Percentiles rank a stretch among this genome's conserved stretches.
Evolutionary conservation across 768 basidiomycete genomes (phyloP).

Genomic region (Podaxis rugospora): DNA sequence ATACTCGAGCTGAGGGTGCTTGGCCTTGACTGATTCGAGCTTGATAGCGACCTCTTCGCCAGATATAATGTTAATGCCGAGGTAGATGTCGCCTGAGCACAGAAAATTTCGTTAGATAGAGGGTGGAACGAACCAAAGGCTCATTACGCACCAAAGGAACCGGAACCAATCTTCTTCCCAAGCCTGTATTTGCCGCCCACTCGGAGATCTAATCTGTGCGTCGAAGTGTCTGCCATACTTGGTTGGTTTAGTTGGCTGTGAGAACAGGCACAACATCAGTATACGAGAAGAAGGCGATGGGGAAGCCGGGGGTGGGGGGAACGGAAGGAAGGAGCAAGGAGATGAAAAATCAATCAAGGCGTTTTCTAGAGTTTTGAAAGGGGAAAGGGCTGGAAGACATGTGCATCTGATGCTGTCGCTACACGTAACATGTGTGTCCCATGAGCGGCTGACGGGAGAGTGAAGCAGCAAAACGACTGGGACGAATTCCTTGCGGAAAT

Average conservation of each 20-base stretch:
- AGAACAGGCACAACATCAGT: constrained; percentile 12
- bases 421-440: constrained; percentile 25
- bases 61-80: constrained; percentile 99
- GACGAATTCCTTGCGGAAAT: not conserved
- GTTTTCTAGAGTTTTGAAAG: constrained; percentile 20
- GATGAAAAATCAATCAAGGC: constrained; percentile 21
- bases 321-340: constrained; percentile 18
- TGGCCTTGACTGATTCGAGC: constrained; percentile 99
- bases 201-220: constrained; percentile 78
- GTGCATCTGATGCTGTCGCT: constrained; percentile 37
- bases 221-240: constrained; percentile 66
- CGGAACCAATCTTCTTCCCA: constrained; percentile 99
- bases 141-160: constrained; percentile 81
- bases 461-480: constrained; percentile 10
- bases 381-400: constrained; percentile 35
- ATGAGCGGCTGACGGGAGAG: constrained; percentile 24
- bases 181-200: constrained; percentile 96
- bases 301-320: constrained; percentile 15
- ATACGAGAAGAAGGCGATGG: not conserved
- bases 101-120: constrained; percentile 9
- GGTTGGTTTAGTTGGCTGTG: constrained; percentile 15
- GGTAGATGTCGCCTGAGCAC: constrained; percentile 88
- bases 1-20: constrained; percentile 99
- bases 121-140: constrained; percentile 2
- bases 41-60: constrained; percentile 99